These are phyloP conservation scores for Trichoderma breve DNA, from an alignment of 2,329 filamentous ascomycete genomes.

Conservation along the genomic window DNA sequence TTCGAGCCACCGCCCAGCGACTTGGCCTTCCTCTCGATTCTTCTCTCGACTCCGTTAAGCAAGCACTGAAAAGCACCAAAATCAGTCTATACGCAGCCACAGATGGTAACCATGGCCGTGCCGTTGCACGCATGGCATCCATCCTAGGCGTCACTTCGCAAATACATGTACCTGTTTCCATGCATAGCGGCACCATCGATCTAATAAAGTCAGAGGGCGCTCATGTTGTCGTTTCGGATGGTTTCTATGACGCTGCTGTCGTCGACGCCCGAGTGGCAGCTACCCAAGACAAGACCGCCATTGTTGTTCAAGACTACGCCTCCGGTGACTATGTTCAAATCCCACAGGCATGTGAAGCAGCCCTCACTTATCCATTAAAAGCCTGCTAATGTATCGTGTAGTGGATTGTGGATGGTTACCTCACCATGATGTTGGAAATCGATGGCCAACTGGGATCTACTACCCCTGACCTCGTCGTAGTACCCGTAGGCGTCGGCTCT, in stretches of 20 bases:
- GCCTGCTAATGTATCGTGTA: slow-evolving; percentile 25
- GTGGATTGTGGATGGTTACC: slow-evolving; percentile 78
- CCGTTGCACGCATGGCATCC: slow-evolving; percentile 65
- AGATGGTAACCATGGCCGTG: slow-evolving; percentile 75
- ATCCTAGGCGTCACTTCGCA: slow-evolving; percentile 53
- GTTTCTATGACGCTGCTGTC: slow-evolving; percentile 65
- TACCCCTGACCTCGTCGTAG: slow-evolving; percentile 50
- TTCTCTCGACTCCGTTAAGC: slow-evolving; percentile 43
- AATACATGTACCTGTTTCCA: slow-evolving; percentile 62
- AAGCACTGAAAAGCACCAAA: slow-evolving; percentile 27
- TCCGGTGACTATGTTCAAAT: slow-evolving; percentile 66
- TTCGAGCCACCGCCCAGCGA: slow-evolving; percentile 51
- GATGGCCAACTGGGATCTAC: slow-evolving; percentile 54
- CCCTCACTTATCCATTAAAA: not conserved
- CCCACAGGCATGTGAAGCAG: slow-evolving; percentile 46
- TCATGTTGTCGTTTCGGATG: slow-evolving; percentile 51
- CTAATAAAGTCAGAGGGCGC: slow-evolving; percentile 64
- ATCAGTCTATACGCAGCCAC: slow-evolving; percentile 61
- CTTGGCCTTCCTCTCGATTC: slow-evolving; percentile 44
- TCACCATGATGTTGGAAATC: slow-evolving; percentile 67
- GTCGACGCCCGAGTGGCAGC: slow-evolving; percentile 45
- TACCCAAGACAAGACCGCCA: slow-evolving; percentile 34
- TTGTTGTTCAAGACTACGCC: slow-evolving; percentile 68
- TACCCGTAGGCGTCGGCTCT: slow-evolving; percentile 70
- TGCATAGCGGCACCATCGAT: slow-evolving; percentile 52